phyloP scores from a whole-genome alignment of 768 basidiomycete genomes.

The Leccinum disarticulatum region DNA sequence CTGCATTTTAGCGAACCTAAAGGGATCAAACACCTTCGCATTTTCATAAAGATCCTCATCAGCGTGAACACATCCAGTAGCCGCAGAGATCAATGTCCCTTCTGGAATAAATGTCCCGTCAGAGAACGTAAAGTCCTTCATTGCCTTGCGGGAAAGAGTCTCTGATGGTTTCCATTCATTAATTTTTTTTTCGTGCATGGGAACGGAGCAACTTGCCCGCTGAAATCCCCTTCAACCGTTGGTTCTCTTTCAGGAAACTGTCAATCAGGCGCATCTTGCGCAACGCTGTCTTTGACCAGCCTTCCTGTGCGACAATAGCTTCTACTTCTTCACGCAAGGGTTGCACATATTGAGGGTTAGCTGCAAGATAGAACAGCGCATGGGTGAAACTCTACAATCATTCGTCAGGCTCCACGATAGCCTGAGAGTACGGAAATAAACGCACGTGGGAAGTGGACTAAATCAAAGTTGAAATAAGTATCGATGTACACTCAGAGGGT shows the following conservation, averaged over 20 bases:
- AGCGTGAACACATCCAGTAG: slow-evolving; percentile 13
- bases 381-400: not conserved
- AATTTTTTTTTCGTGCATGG: not conserved
- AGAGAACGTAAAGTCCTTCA: not conserved
- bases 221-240: not conserved
- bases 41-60: slow-evolving; percentile 29
- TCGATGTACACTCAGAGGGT: not conserved
- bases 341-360: not conserved
- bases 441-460: not conserved
- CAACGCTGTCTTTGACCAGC: not conserved
- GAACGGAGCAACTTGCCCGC: not conserved
- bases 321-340: not conserved
- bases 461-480: not conserved
- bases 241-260: not conserved
- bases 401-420: not conserved
- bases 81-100: not conserved
- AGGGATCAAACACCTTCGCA: slow-evolving; percentile 42
- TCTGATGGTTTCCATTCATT: not conserved
- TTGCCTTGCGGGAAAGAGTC: not conserved
- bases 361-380: not conserved
- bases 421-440: not conserved
- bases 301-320: not conserved
- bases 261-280: not conserved
- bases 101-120: not conserved
- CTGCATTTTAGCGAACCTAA: slow-evolving; percentile 43